Conservation (phyloP, 1,284 basidiomycete genomes). For the Anthracocystis walkeri region DNA sequence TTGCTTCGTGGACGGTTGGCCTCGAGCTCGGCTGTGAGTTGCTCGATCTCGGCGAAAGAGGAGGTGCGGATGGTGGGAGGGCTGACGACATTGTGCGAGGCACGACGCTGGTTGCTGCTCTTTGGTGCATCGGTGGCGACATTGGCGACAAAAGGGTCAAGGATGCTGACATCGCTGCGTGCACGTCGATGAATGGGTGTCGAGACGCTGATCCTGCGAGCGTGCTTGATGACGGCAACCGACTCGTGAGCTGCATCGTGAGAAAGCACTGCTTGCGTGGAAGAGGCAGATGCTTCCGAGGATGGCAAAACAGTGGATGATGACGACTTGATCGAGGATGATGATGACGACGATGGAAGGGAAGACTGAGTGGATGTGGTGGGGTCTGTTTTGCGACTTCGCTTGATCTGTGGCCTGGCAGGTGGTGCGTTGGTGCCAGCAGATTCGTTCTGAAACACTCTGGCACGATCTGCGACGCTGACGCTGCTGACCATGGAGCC, state of each 20-base stretch:
- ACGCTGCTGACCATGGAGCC: conserved; percentile 25
- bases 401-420: neutral
- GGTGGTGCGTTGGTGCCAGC: neutral
- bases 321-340: too few relatives aligned
- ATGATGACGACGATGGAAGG: conserved; percentile 2
- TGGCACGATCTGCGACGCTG: conserved; percentile 40
- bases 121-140: neutral
- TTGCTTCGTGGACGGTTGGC: conserved; percentile 29
- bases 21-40: conserved; percentile 32
- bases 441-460: conserved; percentile 14
- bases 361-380: neutral
- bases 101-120: neutral
- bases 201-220: conserved; percentile 37
- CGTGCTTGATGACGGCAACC: conserved; percentile 18
- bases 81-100: neutral
- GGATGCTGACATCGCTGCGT: conserved; percentile 35
- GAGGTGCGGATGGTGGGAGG: conserved; percentile 19
- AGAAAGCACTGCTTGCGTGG: neutral
- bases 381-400: conserved; percentile 2
- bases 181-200: conserved; percentile 41
- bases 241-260: conserved; percentile 1
- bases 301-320: neutral
- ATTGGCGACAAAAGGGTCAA: conserved; percentile 23
- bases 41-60: conserved; percentile 30
- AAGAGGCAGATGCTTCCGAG: conserved; percentile 4